phyloP scores from a whole-genome alignment of 2,329 filamentous ascomycete genomes.

The Fusarium piperis region DNA sequence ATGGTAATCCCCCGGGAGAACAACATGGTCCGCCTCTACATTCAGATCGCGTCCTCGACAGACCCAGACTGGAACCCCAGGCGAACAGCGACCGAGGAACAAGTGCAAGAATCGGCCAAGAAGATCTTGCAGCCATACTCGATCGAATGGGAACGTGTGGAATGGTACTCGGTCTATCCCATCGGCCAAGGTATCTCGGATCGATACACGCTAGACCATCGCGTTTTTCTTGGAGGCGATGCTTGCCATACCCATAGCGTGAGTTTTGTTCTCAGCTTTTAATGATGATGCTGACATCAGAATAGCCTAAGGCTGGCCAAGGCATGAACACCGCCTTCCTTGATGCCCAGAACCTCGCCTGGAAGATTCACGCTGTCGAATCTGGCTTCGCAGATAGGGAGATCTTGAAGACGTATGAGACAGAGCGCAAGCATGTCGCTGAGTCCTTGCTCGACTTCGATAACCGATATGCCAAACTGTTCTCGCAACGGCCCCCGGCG shows the following conservation, averaged over 20 bases:
- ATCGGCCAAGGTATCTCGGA: constrained; percentile 79
- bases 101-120: constrained; percentile 73
- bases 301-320: constrained; percentile 79
- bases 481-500: constrained; percentile 80
- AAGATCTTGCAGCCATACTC: constrained; percentile 73
- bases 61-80: constrained; percentile 70
- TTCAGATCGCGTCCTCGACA: constrained; percentile 72
- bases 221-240: constrained; percentile 80
- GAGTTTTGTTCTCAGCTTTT: constrained; percentile 53
- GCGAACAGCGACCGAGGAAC: constrained; percentile 68
- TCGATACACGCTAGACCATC: constrained; percentile 71
- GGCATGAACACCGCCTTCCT: constrained; percentile 85
- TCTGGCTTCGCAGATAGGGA: constrained; percentile 79
- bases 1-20: constrained; percentile 82
- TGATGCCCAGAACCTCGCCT: constrained; percentile 88
- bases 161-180: constrained; percentile 82
- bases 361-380: constrained; percentile 95
- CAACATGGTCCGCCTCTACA: constrained; percentile 75
- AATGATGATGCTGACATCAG: constrained; percentile 28
- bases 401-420: constrained; percentile 85
- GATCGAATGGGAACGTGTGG: constrained; percentile 73
- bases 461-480: constrained; percentile 87
- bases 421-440: constrained; percentile 84
- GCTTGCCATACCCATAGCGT: constrained; percentile 83
- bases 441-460: constrained; percentile 88